These are phyloP conservation scores for Ambrosia artemisiifolia DNA, from an alignment of 129 eudicot genomes.

Conservation along the genomic window DNA sequence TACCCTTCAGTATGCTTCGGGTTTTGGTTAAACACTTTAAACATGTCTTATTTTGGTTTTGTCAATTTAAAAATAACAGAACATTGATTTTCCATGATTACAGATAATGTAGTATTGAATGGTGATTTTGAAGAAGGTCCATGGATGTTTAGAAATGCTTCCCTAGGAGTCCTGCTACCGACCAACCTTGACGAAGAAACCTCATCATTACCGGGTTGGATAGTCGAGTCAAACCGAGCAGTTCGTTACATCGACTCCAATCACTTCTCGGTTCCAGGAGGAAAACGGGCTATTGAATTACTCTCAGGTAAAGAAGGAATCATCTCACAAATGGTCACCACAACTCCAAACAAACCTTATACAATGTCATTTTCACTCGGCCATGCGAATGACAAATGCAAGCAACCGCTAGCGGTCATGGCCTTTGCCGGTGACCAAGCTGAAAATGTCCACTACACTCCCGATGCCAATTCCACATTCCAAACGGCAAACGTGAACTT, in stretches of 20 bases:
- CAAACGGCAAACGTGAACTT: constrained; percentile 65
- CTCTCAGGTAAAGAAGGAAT: constrained; percentile 98
- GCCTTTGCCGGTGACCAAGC: constrained; percentile 99
- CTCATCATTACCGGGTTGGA: constrained; percentile 95
- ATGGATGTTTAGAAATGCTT: constrained; percentile 84
- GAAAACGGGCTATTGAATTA: constrained; percentile 85
- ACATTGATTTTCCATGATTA: neutral
- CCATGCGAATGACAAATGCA: constrained; percentile 81
- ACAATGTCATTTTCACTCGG: constrained; percentile 68
- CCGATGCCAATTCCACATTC: constrained; percentile 67
- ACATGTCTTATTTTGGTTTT: no score
- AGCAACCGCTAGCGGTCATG: constrained; percentile 85
- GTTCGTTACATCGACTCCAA: constrained; percentile 86
- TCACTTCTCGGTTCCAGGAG: constrained; percentile 75
- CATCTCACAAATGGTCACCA: constrained; percentile 89
- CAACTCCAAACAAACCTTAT: constrained; percentile 82
- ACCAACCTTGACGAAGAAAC: constrained; percentile 90
- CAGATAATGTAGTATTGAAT: constrained; percentile 85
- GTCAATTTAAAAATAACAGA: neutral
- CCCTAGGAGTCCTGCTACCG: constrained; percentile 91
- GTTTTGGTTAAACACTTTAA: no score
- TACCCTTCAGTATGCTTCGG: no score
- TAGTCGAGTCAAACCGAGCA: constrained; percentile 92
- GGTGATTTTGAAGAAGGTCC: constrained; percentile 99
- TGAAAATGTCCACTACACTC: constrained; percentile 66